Percentiles rank a stretch among this genome's conserved stretches.
These are phyloP conservation scores for Penicillium crystallinum DNA, from an alignment of 495 filamentous ascomycete genomes.

Conservation along the genomic window DNA sequence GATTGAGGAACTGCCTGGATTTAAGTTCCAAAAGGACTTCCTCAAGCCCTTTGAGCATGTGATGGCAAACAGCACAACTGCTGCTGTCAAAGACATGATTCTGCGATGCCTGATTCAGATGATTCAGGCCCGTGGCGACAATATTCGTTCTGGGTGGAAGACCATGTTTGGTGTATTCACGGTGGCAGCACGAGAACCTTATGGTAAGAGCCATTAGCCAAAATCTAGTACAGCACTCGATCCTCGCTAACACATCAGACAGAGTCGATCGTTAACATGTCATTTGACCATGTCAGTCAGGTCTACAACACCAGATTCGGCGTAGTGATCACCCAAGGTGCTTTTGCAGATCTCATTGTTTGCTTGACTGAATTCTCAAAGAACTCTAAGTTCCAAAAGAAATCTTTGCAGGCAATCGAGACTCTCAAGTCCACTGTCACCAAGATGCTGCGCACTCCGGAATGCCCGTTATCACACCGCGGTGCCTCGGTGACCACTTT, in stretches of 20 bases:
- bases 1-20: constrained; percentile 92
- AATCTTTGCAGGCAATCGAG: constrained; percentile 94
- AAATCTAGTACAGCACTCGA: not conserved
- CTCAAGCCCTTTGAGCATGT: constrained; percentile 97
- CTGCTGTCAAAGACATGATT: constrained; percentile 96
- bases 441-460: constrained; percentile 91
- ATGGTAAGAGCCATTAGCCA: constrained; percentile 46
- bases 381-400: constrained; percentile 96
- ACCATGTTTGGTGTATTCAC: constrained; percentile 99
- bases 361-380: constrained; percentile 98
- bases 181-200: constrained; percentile 85
- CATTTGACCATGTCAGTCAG: constrained; percentile 93
- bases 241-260: constrained; percentile 20
- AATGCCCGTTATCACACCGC: constrained; percentile 79
- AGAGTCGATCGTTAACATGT: constrained; percentile 94
- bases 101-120: constrained; percentile 97
- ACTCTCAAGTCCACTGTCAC: constrained; percentile 84
- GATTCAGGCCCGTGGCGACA: constrained; percentile 93
- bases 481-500: constrained; percentile 31
- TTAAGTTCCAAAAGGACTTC: constrained; percentile 99
- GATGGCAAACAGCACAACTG: constrained; percentile 83
- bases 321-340: constrained; percentile 90
- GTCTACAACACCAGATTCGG: constrained; percentile 98
- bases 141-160: constrained; percentile 95
- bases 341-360: constrained; percentile 93